Percentiles rank a stretch among this genome's conserved stretches.
Conservation (phyloP, 345 rosid genomes). For the Capsella bursapastoris region DNA sequence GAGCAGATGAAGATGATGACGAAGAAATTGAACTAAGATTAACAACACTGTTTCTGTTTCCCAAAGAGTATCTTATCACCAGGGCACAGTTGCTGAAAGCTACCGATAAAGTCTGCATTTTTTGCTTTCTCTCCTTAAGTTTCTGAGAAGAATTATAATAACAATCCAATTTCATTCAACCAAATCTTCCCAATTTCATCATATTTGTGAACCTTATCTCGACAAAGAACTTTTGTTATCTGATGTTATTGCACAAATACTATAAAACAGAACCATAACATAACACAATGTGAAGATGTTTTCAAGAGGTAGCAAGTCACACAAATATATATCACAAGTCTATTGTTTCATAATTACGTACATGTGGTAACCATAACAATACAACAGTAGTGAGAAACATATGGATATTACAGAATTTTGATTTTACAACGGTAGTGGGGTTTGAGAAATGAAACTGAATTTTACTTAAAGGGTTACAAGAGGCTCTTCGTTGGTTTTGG, state of each 20-base stretch:
- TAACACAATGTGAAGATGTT: slow-evolving; percentile 7
- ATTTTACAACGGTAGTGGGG: not conserved
- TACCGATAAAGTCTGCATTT: slow-evolving; percentile 38
- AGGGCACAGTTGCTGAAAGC: slow-evolving; percentile 34
- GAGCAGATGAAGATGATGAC: slow-evolving; percentile 28
- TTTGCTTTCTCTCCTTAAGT: not conserved
- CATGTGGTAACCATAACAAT: slow-evolving; percentile 24
- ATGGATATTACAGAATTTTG: slow-evolving; percentile 22
- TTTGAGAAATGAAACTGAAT: slow-evolving; percentile 13
- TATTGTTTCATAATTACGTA: slow-evolving; percentile 16
- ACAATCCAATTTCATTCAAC: not conserved
- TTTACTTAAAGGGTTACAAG: slow-evolving; percentile 45
- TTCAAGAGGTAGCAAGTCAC: not conserved
- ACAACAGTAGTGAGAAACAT: slow-evolving; percentile 30
- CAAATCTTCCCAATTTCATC: slow-evolving; percentile 18
- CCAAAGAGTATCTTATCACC: slow-evolving; percentile 28
- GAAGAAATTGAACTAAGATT: slow-evolving; percentile 19
- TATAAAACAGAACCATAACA: not conserved
- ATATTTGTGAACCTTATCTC: slow-evolving; percentile 24
- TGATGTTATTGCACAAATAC: no score
- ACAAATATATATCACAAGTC: slow-evolving; percentile 22
- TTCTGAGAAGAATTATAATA: slow-evolving; percentile 8
- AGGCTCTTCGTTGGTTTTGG: slow-evolving; percentile 49
- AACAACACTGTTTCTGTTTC: slow-evolving; percentile 28
- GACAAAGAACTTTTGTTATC: not conserved